Conservation (phyloP, 2,329 filamentous ascomycete genomes). For the Fusarium verticillioides region DNA sequence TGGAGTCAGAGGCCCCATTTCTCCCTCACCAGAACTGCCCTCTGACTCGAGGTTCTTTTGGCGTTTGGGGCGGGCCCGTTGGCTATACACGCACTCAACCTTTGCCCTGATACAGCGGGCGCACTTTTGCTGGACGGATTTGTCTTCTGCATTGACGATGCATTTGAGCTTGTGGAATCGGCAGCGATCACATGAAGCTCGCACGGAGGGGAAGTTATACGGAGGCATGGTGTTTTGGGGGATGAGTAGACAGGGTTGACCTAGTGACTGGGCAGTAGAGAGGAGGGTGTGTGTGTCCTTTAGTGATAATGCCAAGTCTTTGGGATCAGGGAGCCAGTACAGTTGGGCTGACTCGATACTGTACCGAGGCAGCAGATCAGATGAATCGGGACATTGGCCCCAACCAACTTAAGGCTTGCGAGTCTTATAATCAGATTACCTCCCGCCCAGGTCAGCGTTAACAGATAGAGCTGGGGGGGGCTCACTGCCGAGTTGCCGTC, state of each 20-base stretch:
- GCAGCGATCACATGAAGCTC: neutral
- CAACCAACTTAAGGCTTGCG: neutral
- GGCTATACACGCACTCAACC: neutral
- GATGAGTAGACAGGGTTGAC: neutral
- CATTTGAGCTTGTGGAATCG: conserved; percentile 3
- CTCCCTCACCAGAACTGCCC: neutral
- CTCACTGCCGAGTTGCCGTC: neutral
- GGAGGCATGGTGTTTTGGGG: neutral
- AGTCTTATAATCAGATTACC: neutral
- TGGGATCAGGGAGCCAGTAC: neutral
- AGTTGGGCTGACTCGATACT: neutral
- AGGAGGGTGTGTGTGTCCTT: neutral
- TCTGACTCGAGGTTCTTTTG: neutral
- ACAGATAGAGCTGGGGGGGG: neutral
- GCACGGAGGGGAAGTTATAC: neutral
- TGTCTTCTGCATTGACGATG: neutral
- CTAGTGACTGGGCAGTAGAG: neutral
- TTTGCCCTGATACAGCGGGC: neutral
- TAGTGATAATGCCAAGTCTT: neutral
- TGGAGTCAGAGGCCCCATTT: neutral
- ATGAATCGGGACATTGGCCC: neutral
- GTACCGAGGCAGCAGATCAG: neutral
- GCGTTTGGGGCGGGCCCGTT: neutral
- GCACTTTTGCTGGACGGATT: neutral
- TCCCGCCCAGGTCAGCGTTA: neutral